Evolutionary conservation across 495 filamentous ascomycete species (phyloP), one percentile per base, ranked within the genome.

Genomic region (Xylaria curta): DNA sequence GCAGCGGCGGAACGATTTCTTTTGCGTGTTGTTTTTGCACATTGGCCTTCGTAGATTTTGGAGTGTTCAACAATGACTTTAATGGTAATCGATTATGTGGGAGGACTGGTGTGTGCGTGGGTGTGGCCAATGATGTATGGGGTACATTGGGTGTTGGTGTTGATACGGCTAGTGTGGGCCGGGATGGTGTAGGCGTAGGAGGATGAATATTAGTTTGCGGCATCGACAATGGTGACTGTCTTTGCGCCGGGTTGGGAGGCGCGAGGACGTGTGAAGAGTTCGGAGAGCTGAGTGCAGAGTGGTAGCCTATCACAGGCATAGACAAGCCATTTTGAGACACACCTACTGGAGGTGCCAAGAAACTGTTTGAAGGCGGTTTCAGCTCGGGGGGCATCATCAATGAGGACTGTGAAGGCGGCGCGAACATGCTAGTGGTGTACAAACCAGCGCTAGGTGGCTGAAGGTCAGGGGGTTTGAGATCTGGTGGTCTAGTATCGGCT

Each of bases 171-270:
- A 64, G 44, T n/a, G 61, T 36, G 38, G 71, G 26, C 12, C 15
- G 60, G 38, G 67, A 46, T 33, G 72, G 59, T 8, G 72, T 71
- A 17, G 72, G 66, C 7, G 71, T 73, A 19, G 70, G 47, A 70
- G 44, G 17, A 33, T 71, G 66, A 66, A 64, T 68, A 36, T 76
- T 73, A 8, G 75, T 72, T 66, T 77, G 77, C 67, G 77, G 76
- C 75, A 81, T 76, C 36, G 83, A 82, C n/a, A 83, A 76, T 54
- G 82, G 79, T 7, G 82, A 82, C 51, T 78, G 77, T 54, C 79
- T 77, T 66, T 81, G 82, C 33, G 79, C 73, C 17, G 84, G 81
- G 63, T 85, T 85, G 15, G 84, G 84, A 9, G 76, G 76, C 24
- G 84, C 84, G 31, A 86, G 83, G 19, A 83, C 76, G 53, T 81